phyloP scores from a whole-genome alignment of 2,329 filamentous ascomycete genomes.

The Pseudodiploospora longispora region DNA sequence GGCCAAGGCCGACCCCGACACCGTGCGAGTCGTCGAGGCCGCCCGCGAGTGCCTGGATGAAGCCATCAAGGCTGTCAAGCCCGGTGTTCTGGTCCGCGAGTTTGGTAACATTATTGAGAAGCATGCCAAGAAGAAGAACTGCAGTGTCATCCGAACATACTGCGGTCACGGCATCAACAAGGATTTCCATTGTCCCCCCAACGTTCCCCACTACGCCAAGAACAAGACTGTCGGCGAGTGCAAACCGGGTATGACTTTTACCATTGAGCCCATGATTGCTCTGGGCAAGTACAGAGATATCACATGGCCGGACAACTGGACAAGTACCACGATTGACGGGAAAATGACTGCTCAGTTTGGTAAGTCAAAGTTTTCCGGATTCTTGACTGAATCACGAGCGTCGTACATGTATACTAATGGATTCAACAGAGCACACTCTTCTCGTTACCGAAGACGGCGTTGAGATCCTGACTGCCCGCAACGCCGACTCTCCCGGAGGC shows the following conservation, averaged over 20 bases:
- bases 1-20: conserved; percentile 73
- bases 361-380: conserved; percentile 32
- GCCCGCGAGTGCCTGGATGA: conserved; percentile 84
- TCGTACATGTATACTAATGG: conserved; percentile 13
- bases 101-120: conserved; percentile 95
- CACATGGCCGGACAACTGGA: conserved; percentile 99
- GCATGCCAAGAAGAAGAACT: conserved; percentile 75
- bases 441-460: conserved; percentile 77
- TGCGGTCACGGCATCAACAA: conserved; percentile 94
- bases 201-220: conserved; percentile 94
- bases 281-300: conserved; percentile 84
- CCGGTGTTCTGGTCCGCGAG: conserved; percentile 84
- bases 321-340: conserved; percentile 85
- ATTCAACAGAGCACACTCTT: conserved; percentile 61
- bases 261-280: conserved; percentile 97
- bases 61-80: conserved; percentile 86
- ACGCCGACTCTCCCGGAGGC: conserved; percentile 67
- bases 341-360: conserved; percentile 87
- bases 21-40: conserved; percentile 84
- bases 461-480: conserved; percentile 70
- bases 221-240: conserved; percentile 95
- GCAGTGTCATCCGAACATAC: conserved; percentile 91
- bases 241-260: conserved; percentile 97
- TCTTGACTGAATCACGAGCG: background rate
- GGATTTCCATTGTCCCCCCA: conserved; percentile 88